Evolutionary conservation across 2,329 filamentous ascomycete genomes (phyloP), one percentile per base, ranked within the genome.

Genomic region (Beauveria asiatica): DNA sequence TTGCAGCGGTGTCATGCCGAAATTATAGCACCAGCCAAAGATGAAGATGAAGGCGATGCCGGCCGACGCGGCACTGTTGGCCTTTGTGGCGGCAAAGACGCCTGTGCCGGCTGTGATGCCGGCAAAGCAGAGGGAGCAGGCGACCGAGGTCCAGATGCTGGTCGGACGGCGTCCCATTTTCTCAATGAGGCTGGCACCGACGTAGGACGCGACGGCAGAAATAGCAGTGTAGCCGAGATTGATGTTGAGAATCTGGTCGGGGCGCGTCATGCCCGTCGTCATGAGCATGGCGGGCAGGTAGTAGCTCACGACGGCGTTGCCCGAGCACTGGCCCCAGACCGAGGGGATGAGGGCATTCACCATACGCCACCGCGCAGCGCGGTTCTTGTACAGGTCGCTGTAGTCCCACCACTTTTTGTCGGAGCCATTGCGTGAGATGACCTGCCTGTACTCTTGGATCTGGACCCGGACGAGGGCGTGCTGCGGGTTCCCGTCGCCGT

Each of bases 271-370:
- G 13, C 82, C 81, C 25, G 79, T 80, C 1, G 77, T 80, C 39
- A 78, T 72, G 56, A 84, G 74, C 61, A 83, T 76, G 50, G 78
- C 69, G 2, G 65, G 64, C 1, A 83, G 73, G 67, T 80, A 83
- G 66, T 83, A 83, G 6, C 77, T 79, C 9, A 78, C 67, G 5
- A 73, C 60, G 7, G 62, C 65, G 62, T 67, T 74, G 0, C 73
- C 76, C 2, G 75, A 74, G 75, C 75, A 80, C 65, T 82, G 78
- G 2, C 76, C 74, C 46, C 81, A 78, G 46, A 50, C 53, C 11
- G 54, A 50, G 2, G 48, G 53, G 37, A 52, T 52, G 21, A 61
- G 55, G 19, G 54, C 53, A n/a, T 52, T 45, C 10, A 57, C 0
- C 46, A 61, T 44, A 11, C 60, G 37, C 46, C 55, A 61, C 9